Evolutionary conservation across 371 early-diverging fungal genomes (phyloP).

Genomic region (Apophysomyces trapeziformis): DNA sequence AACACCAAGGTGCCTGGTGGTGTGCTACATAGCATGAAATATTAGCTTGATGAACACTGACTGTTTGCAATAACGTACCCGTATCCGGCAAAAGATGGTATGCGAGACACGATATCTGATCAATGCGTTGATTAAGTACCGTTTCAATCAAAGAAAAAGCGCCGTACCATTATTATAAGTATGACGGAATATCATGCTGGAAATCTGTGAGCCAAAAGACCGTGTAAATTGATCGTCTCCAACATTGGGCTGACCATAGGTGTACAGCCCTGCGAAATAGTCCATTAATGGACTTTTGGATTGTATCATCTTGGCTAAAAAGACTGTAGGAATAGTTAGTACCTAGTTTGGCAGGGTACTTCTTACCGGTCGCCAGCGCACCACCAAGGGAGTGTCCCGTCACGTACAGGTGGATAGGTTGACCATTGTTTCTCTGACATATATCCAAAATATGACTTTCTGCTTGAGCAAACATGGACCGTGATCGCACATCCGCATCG

Average conservation of each 20-base stretch:
- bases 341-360: neutral
- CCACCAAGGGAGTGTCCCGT: conserved; percentile 50
- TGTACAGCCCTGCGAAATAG: conserved; percentile 57
- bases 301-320: conserved; percentile 62
- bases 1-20: conserved; percentile 63
- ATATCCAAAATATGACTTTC: conserved; percentile 35
- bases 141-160: neutral
- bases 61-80: conserved; percentile 12
- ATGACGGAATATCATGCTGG: conserved; percentile 63
- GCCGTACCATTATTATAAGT: conserved; percentile 57
- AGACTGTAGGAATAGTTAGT: conserved; percentile 27
- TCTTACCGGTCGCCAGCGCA: conserved; percentile 41
- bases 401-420: conserved; percentile 26
- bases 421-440: conserved; percentile 1
- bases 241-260: conserved; percentile 58
- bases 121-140: neutral
- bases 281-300: conserved; percentile 47
- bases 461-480: conserved; percentile 41
- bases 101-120: conserved; percentile 54
- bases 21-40: conserved; percentile 30
- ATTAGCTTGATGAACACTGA: neutral
- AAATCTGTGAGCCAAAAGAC: conserved; percentile 44
- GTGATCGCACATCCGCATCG: conserved; percentile 27
- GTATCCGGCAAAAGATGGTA: conserved; percentile 49
- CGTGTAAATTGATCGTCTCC: conserved; percentile 55